A percentile compares a stretch with the other conserved stretches of the same genome.
These are phyloP conservation scores for Ophiocordyceps sinensis DNA, from an alignment of 2,329 filamentous ascomycete genomes.

Conservation along the genomic window DNA sequence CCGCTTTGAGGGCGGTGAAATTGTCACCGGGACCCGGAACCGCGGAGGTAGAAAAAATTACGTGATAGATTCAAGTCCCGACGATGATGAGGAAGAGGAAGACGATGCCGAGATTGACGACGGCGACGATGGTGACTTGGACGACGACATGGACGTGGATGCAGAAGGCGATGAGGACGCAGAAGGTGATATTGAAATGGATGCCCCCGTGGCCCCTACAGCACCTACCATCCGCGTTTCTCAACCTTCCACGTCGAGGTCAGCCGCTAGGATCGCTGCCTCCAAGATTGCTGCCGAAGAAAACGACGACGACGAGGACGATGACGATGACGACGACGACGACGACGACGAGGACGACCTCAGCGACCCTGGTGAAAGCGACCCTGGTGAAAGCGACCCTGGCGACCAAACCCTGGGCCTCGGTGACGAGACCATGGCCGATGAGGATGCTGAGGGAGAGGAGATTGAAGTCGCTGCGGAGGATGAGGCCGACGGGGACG, in stretches of 20 bases:
- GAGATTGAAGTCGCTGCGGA: constrained; percentile 26
- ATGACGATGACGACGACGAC: constrained; percentile 30
- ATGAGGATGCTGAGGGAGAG: constrained; percentile 31
- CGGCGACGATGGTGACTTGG: constrained; percentile 20
- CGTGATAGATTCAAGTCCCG: constrained; percentile 39
- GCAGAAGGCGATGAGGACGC: constrained; percentile 29
- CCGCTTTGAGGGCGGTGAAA: constrained; percentile 29
- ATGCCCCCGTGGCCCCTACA: constrained; percentile 16
- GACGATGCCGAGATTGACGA: constrained; percentile 27
- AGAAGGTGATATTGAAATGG: constrained; percentile 32
- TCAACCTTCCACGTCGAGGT: constrained; percentile 21
- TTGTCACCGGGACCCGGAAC: constrained; percentile 35
- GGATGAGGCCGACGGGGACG: constrained; percentile 19
- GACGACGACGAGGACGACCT: constrained; percentile 36
- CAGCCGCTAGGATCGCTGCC: constrained; percentile 17
- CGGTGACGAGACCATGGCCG: constrained; percentile 30
- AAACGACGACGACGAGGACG: constrained; percentile 33
- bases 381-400: constrained; percentile 33
- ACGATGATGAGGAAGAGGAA: constrained; percentile 28
- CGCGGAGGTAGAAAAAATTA: constrained; percentile 45
- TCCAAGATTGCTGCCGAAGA: constrained; percentile 23
- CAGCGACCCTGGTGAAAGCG: constrained; percentile 37
- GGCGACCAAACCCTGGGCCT: constrained; percentile 21
- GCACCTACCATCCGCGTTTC: constrained; percentile 32
- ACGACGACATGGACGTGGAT: constrained; percentile 26